Percentiles rank a stretch among this genome's conserved stretches.
Evolutionary conservation across 179 eudicot genomes (phyloP).

Genomic region (Sideroxylon spinosum): DNA sequence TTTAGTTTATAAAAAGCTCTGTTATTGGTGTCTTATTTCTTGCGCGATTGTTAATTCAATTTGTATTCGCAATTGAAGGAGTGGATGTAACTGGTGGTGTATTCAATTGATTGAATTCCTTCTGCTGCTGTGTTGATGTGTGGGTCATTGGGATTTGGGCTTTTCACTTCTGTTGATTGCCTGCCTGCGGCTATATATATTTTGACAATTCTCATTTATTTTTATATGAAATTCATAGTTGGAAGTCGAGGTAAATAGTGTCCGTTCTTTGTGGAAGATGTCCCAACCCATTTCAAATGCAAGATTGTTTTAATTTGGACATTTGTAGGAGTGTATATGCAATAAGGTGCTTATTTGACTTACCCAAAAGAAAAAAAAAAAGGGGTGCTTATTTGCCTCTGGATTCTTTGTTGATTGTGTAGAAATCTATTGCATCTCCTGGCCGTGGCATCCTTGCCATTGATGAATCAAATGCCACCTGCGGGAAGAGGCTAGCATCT

Average conservation of each 20-base stretch:
- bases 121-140: no score
- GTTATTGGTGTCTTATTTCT: background rate
- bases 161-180: no score
- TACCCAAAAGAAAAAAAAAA: no score
- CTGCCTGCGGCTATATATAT: no score
- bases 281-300: background rate
- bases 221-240: no score
- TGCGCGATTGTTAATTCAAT: background rate
- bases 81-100: background rate
- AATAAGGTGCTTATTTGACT: background rate
- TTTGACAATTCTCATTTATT: no score
- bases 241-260: no score
- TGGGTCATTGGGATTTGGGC: no score
- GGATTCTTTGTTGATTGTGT: background rate
- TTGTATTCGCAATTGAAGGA: background rate
- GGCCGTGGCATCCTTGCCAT: slow-evolving; percentile 42
- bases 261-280: background rate
- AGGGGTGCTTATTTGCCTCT: background rate
- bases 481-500: slow-evolving; percentile 40
- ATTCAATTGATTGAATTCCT: background rate
- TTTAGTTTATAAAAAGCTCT: background rate
- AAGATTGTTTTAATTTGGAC: background rate
- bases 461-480: slow-evolving; percentile 42
- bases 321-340: background rate
- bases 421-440: slow-evolving; percentile 47